These are phyloP conservation scores for Curvularia hawaiiensis DNA, from an alignment of 2,329 filamentous ascomycete genomes.

Conservation along the genomic window DNA sequence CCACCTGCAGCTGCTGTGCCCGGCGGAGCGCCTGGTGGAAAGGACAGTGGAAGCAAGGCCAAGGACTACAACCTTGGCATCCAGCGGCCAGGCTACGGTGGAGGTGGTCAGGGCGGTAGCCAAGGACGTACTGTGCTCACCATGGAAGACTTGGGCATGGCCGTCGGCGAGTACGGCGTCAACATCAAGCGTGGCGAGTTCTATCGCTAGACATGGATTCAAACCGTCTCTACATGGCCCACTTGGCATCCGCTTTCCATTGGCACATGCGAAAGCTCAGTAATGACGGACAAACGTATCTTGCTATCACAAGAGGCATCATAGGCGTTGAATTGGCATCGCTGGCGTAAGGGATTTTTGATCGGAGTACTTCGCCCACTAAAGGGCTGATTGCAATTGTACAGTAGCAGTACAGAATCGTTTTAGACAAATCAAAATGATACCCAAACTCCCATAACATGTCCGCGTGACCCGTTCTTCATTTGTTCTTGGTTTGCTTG, in stretches of 20 bases:
- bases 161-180: slow-evolving; percentile 95
- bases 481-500: slow-evolving; percentile 74
- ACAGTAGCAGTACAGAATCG: slow-evolving; percentile 42
- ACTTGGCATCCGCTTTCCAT: not conserved
- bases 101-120: slow-evolving; percentile 84
- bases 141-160: slow-evolving; percentile 99
- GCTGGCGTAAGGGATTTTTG: slow-evolving; percentile 25
- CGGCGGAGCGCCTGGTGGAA: slow-evolving; percentile 59
- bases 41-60: slow-evolving; percentile 49
- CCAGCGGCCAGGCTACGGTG: slow-evolving; percentile 63
- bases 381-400: slow-evolving; percentile 34
- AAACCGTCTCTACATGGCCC: not conserved
- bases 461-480: slow-evolving; percentile 32
- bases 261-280: not conserved
- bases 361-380: slow-evolving; percentile 17
- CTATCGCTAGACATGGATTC: slow-evolving; percentile 68
- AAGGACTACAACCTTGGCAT: slow-evolving; percentile 56
- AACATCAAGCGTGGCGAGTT: slow-evolving; percentile 98
- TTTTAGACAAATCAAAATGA: slow-evolving; percentile 38
- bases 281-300: slow-evolving; percentile 7
- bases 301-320: slow-evolving; percentile 23
- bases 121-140: slow-evolving; percentile 94
- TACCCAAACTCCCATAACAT: slow-evolving; percentile 46
- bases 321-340: slow-evolving; percentile 34
- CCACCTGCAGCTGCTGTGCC: slow-evolving; percentile 63